Conservation (phyloP, 73 alveolate species). For the Stentor roeselii region DNA sequence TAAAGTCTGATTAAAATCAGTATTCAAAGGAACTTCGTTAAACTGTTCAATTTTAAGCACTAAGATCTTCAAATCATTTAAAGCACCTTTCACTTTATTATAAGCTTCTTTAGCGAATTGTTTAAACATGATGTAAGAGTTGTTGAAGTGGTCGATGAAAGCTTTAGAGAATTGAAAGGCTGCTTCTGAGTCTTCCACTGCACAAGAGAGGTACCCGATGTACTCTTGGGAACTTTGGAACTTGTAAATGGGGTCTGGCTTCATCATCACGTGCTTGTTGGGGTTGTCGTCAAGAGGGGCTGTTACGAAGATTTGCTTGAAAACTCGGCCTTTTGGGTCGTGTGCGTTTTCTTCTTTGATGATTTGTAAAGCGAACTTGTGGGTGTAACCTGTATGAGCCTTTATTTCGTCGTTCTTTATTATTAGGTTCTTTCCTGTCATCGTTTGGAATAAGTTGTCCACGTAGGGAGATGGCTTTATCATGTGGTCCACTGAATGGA, state of each 20-base stretch:
- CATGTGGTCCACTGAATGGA: slow-evolving; percentile 20
- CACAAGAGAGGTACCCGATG: neutral
- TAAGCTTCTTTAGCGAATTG: slow-evolving; percentile 15
- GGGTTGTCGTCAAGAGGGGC: slow-evolving; percentile 5
- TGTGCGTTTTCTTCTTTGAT: slow-evolving; percentile 28
- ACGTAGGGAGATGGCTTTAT: slow-evolving; percentile 28
- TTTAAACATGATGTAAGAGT: slow-evolving; percentile 14
- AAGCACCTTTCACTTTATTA: slow-evolving; percentile 10
- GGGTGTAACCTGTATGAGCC: slow-evolving; percentile 7
- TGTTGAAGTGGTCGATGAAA: slow-evolving; percentile 8
- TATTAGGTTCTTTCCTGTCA: slow-evolving; percentile 22
- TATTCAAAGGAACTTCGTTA: neutral
- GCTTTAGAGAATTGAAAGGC: slow-evolving; percentile 13
- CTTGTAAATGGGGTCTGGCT: slow-evolving; percentile 20
- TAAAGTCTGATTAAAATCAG: neutral
- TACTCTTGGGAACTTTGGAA: neutral
- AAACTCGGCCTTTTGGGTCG: slow-evolving; percentile 6
- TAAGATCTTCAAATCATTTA: neutral
- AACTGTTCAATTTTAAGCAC: slow-evolving; percentile 17
- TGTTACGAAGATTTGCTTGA: slow-evolving; percentile 5
- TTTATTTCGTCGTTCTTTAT: slow-evolving; percentile 17
- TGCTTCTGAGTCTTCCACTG: slow-evolving; percentile 22
- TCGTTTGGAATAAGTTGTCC: slow-evolving; percentile 17
- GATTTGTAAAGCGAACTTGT: slow-evolving; percentile 21
- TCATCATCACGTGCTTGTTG: neutral